Evolutionary conservation across 768 basidiomycete genomes (phyloP).

Genomic region (Trametes punicea): DNA sequence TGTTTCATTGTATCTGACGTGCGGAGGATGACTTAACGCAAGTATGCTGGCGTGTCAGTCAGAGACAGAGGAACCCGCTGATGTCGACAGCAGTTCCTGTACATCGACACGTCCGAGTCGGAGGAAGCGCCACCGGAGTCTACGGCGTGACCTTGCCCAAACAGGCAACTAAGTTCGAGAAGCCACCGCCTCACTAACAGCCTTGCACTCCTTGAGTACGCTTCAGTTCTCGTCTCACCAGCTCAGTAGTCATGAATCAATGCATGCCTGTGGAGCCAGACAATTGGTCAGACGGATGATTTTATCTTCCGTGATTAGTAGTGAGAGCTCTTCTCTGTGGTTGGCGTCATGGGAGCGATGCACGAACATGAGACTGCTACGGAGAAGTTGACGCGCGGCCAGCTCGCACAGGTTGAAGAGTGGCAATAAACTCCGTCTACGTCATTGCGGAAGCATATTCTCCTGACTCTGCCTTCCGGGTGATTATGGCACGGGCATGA

Average conservation of each 20-base stretch:
- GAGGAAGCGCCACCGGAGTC: conserved; percentile 12
- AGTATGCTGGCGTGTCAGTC: too few relatives aligned
- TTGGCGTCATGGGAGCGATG: background rate
- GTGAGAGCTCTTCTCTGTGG: background rate
- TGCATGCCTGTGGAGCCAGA: background rate
- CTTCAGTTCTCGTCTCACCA: conserved; percentile 4
- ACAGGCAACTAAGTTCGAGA: conserved; percentile 18
- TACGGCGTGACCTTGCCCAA: conserved; percentile 1
- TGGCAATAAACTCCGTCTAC: background rate
- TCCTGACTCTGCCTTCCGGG: too few relatives aligned
- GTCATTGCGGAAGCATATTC: too few relatives aligned
- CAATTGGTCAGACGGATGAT: conserved; percentile 4
- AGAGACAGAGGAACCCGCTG: background rate
- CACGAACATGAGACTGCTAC: conserved; percentile 13
- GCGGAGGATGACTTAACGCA: too few relatives aligned
- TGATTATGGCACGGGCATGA: too few relatives aligned
- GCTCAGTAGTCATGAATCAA: conserved; percentile 6
- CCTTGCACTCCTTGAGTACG: background rate
- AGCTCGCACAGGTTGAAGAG: background rate
- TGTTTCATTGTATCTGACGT: too few relatives aligned
- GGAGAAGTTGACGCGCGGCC: background rate
- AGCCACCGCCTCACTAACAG: conserved; percentile 18
- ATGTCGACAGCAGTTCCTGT: background rate
- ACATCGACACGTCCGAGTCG: background rate
- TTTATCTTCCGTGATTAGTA: conserved; percentile 6